A percentile compares a stretch with the other conserved stretches of the same genome.
Evolutionary conservation across 1,284 basidiomycete species (phyloP).

Genomic region (Mycena citricolor): DNA sequence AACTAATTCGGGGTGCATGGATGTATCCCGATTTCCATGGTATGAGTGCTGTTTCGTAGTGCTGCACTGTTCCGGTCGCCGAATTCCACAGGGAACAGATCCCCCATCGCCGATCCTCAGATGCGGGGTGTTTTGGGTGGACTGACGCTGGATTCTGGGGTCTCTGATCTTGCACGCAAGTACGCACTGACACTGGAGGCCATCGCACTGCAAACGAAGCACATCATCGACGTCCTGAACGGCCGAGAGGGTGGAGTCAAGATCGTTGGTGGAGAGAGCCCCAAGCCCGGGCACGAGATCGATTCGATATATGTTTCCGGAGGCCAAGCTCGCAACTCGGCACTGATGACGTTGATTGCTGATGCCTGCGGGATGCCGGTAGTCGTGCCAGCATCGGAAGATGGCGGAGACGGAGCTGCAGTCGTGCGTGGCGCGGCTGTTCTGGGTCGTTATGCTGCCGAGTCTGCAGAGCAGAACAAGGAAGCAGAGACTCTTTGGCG

Average conservation of each 20-base stretch:
- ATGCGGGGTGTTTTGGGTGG: slow-evolving; percentile 94
- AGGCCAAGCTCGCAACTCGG: slow-evolving; percentile 84
- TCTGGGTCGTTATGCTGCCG: slow-evolving; percentile 86
- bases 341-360: slow-evolving; percentile 87
- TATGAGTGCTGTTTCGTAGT: slow-evolving; percentile 74
- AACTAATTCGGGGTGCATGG: slow-evolving; percentile 88
- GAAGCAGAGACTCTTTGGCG: slow-evolving; percentile 81
- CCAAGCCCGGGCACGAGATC: slow-evolving; percentile 81
- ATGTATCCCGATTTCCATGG: slow-evolving; percentile 94
- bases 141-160: slow-evolving; percentile 74
- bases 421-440: slow-evolving; percentile 95
- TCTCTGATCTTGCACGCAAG: slow-evolving; percentile 84
- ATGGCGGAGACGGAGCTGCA: slow-evolving; percentile 67
- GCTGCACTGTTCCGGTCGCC: slow-evolving; percentile 59
- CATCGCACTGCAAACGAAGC: slow-evolving; percentile 92
- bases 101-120: slow-evolving; percentile 89
- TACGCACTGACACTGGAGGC: slow-evolving; percentile 93
- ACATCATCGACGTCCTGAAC: slow-evolving; percentile 95
- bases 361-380: slow-evolving; percentile 84
- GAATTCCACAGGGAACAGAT: slow-evolving; percentile 75
- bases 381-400: slow-evolving; percentile 62
- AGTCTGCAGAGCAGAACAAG: slow-evolving; percentile 48
- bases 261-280: no score
- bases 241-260: no score
- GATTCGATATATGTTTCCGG: slow-evolving; percentile 90